Percentiles rank a stretch among this genome's conserved stretches.
phyloP scores from a whole-genome alignment of 306 rosid genomes.

The Prunus fruticosa region DNA sequence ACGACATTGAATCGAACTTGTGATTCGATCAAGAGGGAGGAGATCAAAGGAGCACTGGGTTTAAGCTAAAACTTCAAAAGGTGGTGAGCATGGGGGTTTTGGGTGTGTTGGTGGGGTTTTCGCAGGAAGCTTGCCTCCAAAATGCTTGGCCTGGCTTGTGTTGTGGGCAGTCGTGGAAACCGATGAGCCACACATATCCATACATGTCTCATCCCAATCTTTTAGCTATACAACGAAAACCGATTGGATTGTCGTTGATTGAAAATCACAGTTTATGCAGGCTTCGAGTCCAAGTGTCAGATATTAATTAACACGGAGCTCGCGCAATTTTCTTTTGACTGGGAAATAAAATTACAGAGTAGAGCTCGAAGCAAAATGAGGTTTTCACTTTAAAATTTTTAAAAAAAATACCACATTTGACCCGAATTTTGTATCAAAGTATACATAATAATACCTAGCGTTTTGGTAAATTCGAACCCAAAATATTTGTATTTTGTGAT shows the following conservation, averaged over 20 bases:
- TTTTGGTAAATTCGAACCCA: too few relatives aligned
- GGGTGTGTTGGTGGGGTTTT: background rate
- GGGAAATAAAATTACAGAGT: background rate
- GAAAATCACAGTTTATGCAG: background rate
- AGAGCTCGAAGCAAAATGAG: background rate
- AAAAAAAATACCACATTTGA: background rate
- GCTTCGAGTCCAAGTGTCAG: background rate
- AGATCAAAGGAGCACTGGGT: background rate
- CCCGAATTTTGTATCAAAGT: background rate
- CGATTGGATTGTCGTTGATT: background rate
- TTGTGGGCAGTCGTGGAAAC: slow-evolving; percentile 32
- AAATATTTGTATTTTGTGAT: too few relatives aligned
- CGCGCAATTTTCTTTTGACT: background rate
- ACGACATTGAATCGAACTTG: slow-evolving; percentile 41
- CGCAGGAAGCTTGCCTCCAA: background rate
- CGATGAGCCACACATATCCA: slow-evolving; percentile 21
- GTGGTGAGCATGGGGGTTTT: background rate
- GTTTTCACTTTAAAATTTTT: background rate
- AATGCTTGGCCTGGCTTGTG: background rate
- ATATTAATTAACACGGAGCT: background rate
- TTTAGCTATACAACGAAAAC: background rate
- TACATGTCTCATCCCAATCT: slow-evolving; percentile 24
- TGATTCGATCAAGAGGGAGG: background rate
- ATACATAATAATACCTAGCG: too few relatives aligned
- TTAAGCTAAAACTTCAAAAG: background rate